These are phyloP conservation scores for Hypsizygus marmoreus DNA, from an alignment of 768 basidiomycete species.

Conservation along the genomic window DNA sequence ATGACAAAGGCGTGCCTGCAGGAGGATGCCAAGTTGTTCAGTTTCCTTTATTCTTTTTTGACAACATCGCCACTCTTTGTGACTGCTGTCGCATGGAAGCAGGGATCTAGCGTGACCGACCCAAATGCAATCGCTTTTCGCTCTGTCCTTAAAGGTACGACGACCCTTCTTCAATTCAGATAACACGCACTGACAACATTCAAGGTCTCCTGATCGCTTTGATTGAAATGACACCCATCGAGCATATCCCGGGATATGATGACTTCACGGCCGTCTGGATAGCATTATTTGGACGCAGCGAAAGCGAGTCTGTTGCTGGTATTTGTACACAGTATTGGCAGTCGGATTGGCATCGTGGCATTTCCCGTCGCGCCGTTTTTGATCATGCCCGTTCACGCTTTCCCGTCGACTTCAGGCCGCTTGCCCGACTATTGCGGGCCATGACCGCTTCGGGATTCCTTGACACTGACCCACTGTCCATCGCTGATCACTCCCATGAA, in stretches of 20 bases:
- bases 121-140: constrained; percentile 80
- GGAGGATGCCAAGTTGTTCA: constrained; percentile 62
- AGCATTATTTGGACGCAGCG: constrained; percentile 76
- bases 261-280: constrained; percentile 76
- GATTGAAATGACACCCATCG: constrained; percentile 73
- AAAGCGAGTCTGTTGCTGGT: constrained; percentile 60
- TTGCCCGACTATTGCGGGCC: constrained; percentile 72
- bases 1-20: constrained; percentile 63
- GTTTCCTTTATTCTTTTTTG: constrained; percentile 55
- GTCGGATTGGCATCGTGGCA: constrained; percentile 67
- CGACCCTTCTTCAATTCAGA: not conserved
- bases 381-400: constrained; percentile 83
- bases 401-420: constrained; percentile 72
- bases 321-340: constrained; percentile 87
- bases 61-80: constrained; percentile 78
- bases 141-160: constrained; percentile 80
- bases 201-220: constrained; percentile 77
- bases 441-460: constrained; percentile 79
- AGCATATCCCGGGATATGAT: constrained; percentile 76
- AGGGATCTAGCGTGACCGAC: constrained; percentile 68
- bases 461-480: constrained; percentile 69
- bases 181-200: constrained; percentile 2
- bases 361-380: constrained; percentile 75
- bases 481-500: constrained; percentile 46
- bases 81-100: constrained; percentile 67